Conservation (phyloP, 306 rosid genomes). For the Mimosa bimucronata region DNA sequence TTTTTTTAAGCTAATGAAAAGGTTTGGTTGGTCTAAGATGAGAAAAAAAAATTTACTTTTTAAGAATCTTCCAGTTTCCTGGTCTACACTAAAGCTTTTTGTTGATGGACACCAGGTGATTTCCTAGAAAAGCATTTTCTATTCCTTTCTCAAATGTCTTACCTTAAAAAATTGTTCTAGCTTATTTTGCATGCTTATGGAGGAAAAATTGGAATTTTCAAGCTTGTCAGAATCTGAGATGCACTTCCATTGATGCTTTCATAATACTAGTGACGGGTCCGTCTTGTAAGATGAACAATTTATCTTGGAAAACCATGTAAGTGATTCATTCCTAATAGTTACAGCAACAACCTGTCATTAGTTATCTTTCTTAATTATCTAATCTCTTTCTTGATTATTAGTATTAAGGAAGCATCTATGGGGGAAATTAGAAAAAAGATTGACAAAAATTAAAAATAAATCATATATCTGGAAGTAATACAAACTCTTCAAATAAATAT, state of each 20-base stretch:
- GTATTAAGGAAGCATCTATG: no score
- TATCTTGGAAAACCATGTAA: slow-evolving; percentile 62
- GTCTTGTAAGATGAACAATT: slow-evolving; percentile 69
- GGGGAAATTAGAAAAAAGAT: no score
- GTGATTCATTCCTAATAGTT: slow-evolving; percentile 40
- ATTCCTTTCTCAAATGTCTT: not conserved
- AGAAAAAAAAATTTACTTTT: not conserved
- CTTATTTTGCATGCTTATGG: slow-evolving; percentile 28
- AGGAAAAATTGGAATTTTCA: slow-evolving; percentile 43
- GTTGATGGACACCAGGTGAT: not conserved
- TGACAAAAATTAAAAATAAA: no score
- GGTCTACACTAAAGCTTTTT: not conserved
- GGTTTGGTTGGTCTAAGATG: not conserved
- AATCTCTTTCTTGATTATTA: no score
- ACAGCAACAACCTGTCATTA: slow-evolving; percentile 27
- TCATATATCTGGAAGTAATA: no score
- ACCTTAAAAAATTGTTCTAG: not conserved
- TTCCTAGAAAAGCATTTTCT: not conserved
- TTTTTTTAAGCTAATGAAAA: not conserved
- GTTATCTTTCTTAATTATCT: no score
- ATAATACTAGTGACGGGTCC: slow-evolving; percentile 38
- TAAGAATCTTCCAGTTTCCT: not conserved
- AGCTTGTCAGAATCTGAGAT: slow-evolving; percentile 40
- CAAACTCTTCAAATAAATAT: no score
- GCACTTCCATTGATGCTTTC: slow-evolving; percentile 54